Conservation (phyloP, 768 basidiomycete species). For the Kwoniella sp. region DNA sequence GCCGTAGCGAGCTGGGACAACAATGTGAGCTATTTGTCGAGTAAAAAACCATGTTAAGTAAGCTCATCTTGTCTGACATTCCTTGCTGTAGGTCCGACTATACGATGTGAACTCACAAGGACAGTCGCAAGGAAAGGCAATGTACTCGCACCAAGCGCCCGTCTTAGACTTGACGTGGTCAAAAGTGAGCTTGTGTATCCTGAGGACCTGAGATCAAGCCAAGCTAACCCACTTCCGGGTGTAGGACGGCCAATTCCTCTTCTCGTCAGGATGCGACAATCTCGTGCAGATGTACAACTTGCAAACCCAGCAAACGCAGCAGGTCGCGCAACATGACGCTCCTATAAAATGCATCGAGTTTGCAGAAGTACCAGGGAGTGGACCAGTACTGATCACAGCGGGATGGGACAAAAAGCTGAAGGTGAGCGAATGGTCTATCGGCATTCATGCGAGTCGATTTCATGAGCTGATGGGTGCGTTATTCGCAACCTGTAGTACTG, state of each 20-base stretch:
- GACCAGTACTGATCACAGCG: slow-evolving; percentile 73
- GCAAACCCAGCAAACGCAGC: slow-evolving; percentile 72
- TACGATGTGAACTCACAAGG: slow-evolving; percentile 79
- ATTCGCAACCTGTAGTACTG: slow-evolving; percentile 68
- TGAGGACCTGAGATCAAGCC: background rate
- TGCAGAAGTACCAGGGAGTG: slow-evolving; percentile 70
- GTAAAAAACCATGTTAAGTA: too few species aligned
- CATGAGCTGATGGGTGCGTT: background rate
- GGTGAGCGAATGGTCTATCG: slow-evolving; percentile 61
- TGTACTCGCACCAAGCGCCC: slow-evolving; percentile 87
- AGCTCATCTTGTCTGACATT: background rate
- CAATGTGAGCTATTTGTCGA: slow-evolving; percentile 63
- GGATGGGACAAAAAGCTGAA: slow-evolving; percentile 97
- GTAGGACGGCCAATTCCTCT: slow-evolving; percentile 84
- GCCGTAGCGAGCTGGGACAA: slow-evolving; percentile 95
- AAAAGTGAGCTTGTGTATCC: slow-evolving; percentile 63
- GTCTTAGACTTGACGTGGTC: slow-evolving; percentile 88
- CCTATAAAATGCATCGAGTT: slow-evolving; percentile 80
- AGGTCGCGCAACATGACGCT: slow-evolving; percentile 88
- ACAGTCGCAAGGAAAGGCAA: slow-evolving; percentile 83
- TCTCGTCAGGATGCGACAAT: slow-evolving; percentile 94
- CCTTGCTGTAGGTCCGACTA: slow-evolving; percentile 69
- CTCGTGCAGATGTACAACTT: slow-evolving; percentile 92
- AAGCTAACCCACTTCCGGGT: slow-evolving; percentile 11
- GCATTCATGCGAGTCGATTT: too few species aligned